A percentile compares a stretch with the other conserved stretches of the same genome.
These are phyloP conservation scores for Cladosporium sp. DNA, from an alignment of 2,329 filamentous ascomycete species.

Conservation along the genomic window DNA sequence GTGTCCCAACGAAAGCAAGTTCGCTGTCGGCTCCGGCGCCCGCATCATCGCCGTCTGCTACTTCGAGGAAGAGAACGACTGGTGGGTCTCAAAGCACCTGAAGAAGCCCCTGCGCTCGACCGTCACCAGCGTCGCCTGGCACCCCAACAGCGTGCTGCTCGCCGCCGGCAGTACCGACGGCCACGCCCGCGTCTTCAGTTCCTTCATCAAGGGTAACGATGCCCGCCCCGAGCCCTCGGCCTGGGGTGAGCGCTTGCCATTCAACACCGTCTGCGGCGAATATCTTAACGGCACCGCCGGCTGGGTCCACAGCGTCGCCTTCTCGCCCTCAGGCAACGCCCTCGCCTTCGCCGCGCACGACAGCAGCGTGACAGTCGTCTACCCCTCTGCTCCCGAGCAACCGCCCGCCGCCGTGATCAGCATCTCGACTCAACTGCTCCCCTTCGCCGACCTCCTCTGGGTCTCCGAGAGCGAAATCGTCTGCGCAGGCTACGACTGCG, in stretches of 20 bases:
- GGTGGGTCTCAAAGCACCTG: conserved; percentile 99
- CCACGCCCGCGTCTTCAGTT: conserved; percentile 89
- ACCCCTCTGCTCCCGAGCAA: conserved; percentile 86
- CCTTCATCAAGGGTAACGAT: conserved; percentile 94
- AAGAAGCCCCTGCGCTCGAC: conserved; percentile 99
- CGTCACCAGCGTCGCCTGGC: conserved; percentile 91
- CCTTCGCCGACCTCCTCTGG: conserved; percentile 92
- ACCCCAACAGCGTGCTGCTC: conserved; percentile 92
- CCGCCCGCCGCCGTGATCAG: conserved; percentile 86
- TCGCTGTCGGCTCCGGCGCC: conserved; percentile 93
- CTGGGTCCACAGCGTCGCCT: conserved; percentile 91
- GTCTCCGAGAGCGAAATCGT: conserved; percentile 88
- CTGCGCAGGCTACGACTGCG: conserved; percentile 82
- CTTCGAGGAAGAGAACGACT: conserved; percentile 99
- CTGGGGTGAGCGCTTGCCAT: conserved; percentile 93
- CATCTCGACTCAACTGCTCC: conserved; percentile 82
- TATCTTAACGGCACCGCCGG: conserved; percentile 93
- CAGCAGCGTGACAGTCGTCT: conserved; percentile 93
- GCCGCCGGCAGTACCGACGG: conserved; percentile 96
- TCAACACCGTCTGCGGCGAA: conserved; percentile 98
- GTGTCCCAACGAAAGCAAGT: conserved; percentile 95
- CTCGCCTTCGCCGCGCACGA: conserved; percentile 93
- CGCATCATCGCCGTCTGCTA: conserved; percentile 95
- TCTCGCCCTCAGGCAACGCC: conserved; percentile 89
- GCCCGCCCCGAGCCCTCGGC: conserved; percentile 76